Base-by-base conservation (phyloP, 352 stramenopile genomes). In the Phytopythium montanum region DNA sequence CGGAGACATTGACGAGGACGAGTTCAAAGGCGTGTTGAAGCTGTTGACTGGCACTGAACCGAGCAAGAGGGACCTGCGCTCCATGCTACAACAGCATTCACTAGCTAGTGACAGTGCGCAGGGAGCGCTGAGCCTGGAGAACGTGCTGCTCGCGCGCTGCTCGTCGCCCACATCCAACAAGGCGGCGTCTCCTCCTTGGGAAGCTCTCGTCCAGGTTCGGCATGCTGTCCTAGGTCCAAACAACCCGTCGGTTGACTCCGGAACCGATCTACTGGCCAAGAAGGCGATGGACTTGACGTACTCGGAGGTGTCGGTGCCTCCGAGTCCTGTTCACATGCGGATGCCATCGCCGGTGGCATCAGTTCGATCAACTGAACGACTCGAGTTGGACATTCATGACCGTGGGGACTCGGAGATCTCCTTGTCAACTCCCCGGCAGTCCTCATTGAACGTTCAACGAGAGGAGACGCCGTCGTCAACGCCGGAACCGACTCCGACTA, bases 1-100 rank as follows among this genome's bases (percentile, higher is more conserved):
- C 0, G 83, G 81, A 13, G 59, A 69, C 16, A 75, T 94, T 13
- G 85, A 92, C 46, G 81, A 92, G 49, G 81, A 90, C 38, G 83
- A 94, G 36, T 86, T 91, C 49, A 88, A 81, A 53, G 72, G 73
- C 2, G 80, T 91, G n/a, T 54, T 93, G 12, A 94, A 93, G 59
- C 69, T 94, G 3, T 46, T 91, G n/a, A 89, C 77, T 4, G 70
- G 81, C 5, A 70, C 73, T 2, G 85, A 90, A 33, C 83, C 85
- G 7, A 91, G 69, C 50, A 90, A 90, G 55, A 94, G 92, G 58
- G 85, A 94, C 31, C 69, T 90, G 2, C 72, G 69, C 19, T 61
- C 76, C 44, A 76, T 92, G 48, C 75, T 90, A 65, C 73, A 81
- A 50, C 79, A 91, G 49, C 72, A 82, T 39, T 77, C 64, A 23